These are phyloP conservation scores for Dysphania ambrosioides DNA, from an alignment of 148 eudicot genomes.

Conservation along the genomic window DNA sequence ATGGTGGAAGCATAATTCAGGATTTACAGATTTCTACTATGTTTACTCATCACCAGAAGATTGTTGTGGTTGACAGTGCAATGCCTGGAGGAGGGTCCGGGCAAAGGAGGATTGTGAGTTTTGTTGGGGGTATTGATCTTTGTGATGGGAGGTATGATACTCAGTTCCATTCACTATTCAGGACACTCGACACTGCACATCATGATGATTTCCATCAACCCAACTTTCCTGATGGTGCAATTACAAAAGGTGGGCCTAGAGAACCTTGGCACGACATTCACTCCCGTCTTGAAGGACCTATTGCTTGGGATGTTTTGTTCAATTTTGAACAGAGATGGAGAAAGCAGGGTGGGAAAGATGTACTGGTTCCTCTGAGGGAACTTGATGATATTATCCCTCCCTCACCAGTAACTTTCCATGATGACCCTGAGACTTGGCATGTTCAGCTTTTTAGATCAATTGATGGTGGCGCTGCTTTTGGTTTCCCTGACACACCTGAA, in stretches of 20 bases:
- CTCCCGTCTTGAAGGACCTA: slow-evolving; percentile 71
- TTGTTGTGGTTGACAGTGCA: slow-evolving; percentile 61
- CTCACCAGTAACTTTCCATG: slow-evolving; percentile 60
- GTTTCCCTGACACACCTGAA: slow-evolving; percentile 76
- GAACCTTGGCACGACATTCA: slow-evolving; percentile 94
- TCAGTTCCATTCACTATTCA: slow-evolving; percentile 63
- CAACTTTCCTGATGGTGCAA: slow-evolving; percentile 52
- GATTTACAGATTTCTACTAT: slow-evolving; percentile 64
- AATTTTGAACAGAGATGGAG: slow-evolving; percentile 88
- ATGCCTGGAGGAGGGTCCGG: slow-evolving; percentile 52
- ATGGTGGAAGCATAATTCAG: slow-evolving; percentile 67
- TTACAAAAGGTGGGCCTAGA: slow-evolving; percentile 74
- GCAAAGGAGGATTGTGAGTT: slow-evolving; percentile 65
- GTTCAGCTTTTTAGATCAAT: slow-evolving; percentile 78
- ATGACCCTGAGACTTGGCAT: slow-evolving; percentile 76
- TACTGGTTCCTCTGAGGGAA: slow-evolving; percentile 52
- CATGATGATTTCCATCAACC: slow-evolving; percentile 83
- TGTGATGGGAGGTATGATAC: slow-evolving; percentile 83
- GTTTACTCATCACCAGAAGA: slow-evolving; percentile 87
- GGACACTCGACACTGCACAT: slow-evolving; percentile 68
- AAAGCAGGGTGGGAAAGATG: slow-evolving; percentile 79
- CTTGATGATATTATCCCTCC: slow-evolving; percentile 59
- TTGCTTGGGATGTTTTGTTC: slow-evolving; percentile 82
- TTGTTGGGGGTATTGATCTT: slow-evolving; percentile 82
- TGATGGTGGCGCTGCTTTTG: slow-evolving; percentile 85